phyloP scores from a whole-genome alignment of 2,329 filamentous ascomycete species.

The Pseudocercospora cruenta region DNA sequence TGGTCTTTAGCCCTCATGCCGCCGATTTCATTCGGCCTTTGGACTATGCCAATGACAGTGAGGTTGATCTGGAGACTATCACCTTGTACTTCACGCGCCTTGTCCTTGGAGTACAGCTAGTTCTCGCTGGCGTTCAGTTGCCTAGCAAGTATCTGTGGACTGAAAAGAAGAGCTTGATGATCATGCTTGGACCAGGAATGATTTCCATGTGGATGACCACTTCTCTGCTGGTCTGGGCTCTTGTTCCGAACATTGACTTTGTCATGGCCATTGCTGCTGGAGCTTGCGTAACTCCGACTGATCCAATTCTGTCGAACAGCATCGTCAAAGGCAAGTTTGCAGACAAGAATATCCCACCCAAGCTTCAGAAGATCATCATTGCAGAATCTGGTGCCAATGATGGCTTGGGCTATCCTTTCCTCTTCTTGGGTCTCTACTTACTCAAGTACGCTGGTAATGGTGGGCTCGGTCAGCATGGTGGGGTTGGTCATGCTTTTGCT shows the following conservation, averaged over 20 bases:
- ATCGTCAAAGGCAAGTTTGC: constrained; percentile 95
- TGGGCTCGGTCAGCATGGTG: constrained; percentile 59
- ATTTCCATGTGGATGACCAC: constrained; percentile 82
- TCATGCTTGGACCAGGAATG: constrained; percentile 85
- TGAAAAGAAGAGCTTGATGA: constrained; percentile 75
- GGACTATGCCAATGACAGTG: constrained; percentile 68
- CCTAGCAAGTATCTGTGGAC: constrained; percentile 77
- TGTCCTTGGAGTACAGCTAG: constrained; percentile 86
- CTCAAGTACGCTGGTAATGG: constrained; percentile 72
- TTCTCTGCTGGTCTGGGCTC: constrained; percentile 75
- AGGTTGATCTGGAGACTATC: constrained; percentile 67
- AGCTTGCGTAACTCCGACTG: constrained; percentile 88
- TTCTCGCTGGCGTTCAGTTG: constrained; percentile 84
- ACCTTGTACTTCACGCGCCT: constrained; percentile 85
- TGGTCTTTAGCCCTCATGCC: constrained; percentile 77
- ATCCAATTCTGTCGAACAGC: constrained; percentile 83
- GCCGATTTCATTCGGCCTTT: constrained; percentile 73
- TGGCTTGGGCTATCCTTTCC: constrained; percentile 83
- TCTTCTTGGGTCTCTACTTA: constrained; percentile 82
- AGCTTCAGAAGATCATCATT: constrained; percentile 70
- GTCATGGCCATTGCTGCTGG: constrained; percentile 79
- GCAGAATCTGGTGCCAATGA: constrained; percentile 86
- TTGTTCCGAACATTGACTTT: constrained; percentile 73
- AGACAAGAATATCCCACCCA: constrained; percentile 82
- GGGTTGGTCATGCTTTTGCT: constrained; percentile 68